Evolutionary conservation across 2,329 filamentous ascomycete genomes (phyloP), one percentile per base, ranked within the genome.

Genomic region (Colletotrichum shisoi): DNA sequence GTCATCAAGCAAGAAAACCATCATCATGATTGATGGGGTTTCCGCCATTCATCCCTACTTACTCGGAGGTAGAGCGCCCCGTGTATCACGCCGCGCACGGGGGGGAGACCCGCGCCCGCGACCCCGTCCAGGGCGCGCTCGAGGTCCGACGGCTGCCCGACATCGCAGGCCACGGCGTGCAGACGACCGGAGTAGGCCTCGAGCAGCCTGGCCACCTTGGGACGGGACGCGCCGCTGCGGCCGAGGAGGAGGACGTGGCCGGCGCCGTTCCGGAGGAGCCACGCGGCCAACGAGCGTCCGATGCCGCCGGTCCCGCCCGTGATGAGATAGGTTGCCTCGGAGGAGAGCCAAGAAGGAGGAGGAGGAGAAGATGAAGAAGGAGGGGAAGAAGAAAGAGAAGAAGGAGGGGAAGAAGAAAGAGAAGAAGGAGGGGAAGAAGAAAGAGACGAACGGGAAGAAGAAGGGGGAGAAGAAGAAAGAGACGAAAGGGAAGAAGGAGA

Each of bases 341-440:
- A 27, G 15, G 66, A 27, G n/a, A 51, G 17, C 13, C 40, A 17
- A 7, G 15, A 7, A n/a, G 40, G 3, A 15, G 40, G 7, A 15
- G n/a, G n/a, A n/a, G n/a, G n/a, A n/a, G 13, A 44, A 3, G 40
- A 4, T 3, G 17, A 17, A 13, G 40, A 3, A 6, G 40, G 40
- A 7, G 13, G 4, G 19, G 6, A 3, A 11, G 17, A 12, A 13
- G 40, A 24, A 44, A 4, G 76, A 48, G 8, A n/a, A n/a, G n/a
- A n/a, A n/a, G n/a, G n/a, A n/a, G n/a, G n/a, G n/a, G n/a, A n/a
- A n/a, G n/a, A n/a, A n/a, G n/a, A n/a, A n/a, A 72, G 19, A 79
- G 48, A 80, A 81, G 0, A 78, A 44, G 13, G 76, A 45, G 8
- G 79, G 72, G 19, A 79, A 74, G 49, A 81, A 81, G 0, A 78